Evolutionary conservation across 257 asterid species (phyloP).

Genomic region (Salvia hispanica): DNA sequence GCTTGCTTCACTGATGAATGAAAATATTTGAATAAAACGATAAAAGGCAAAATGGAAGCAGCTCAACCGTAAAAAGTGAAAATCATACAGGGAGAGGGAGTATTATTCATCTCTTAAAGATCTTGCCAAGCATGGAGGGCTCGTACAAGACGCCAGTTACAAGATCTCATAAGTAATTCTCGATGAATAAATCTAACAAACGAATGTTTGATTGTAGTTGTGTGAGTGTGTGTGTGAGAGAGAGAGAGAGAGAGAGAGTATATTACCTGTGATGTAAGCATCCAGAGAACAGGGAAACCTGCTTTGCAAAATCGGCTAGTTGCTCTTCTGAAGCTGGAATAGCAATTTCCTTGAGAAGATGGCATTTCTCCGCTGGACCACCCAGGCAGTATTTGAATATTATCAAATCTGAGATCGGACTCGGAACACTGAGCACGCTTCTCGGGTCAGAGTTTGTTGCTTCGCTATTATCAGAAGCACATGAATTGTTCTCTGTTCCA

Average conservation of each 20-base stretch:
- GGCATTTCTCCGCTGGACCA: slow-evolving; percentile 64
- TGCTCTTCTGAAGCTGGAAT: slow-evolving; percentile 60
- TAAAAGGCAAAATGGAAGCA: too few species aligned
- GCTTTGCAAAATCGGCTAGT: slow-evolving; percentile 58
- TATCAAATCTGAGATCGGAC: slow-evolving; percentile 62
- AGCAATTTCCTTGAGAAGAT: slow-evolving; percentile 82
- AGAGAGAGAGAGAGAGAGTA: slow-evolving; percentile 1
- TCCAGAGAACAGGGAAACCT: slow-evolving; percentile 77
- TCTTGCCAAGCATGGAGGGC: too few species aligned
- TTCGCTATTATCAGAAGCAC: slow-evolving; percentile 66
- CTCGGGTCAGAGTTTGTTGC: slow-evolving; percentile 49
- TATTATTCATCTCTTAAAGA: too few species aligned
- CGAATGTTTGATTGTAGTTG: neutral
- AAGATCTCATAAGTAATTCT: too few species aligned
- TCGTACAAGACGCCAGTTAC: too few species aligned
- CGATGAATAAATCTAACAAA: too few species aligned
- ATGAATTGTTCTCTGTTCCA: slow-evolving; percentile 48
- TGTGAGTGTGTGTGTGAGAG: too few species aligned
- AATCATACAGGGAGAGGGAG: too few species aligned
- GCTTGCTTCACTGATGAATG: slow-evolving; percentile 23
- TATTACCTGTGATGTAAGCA: slow-evolving; percentile 84
- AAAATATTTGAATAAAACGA: too few species aligned
- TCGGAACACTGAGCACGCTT: slow-evolving; percentile 39
- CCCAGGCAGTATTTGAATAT: slow-evolving; percentile 90
- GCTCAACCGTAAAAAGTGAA: too few species aligned